Evolutionary conservation across 148 eudicot genomes (phyloP).

Genomic region (Pharnaceum exiguum): DNA sequence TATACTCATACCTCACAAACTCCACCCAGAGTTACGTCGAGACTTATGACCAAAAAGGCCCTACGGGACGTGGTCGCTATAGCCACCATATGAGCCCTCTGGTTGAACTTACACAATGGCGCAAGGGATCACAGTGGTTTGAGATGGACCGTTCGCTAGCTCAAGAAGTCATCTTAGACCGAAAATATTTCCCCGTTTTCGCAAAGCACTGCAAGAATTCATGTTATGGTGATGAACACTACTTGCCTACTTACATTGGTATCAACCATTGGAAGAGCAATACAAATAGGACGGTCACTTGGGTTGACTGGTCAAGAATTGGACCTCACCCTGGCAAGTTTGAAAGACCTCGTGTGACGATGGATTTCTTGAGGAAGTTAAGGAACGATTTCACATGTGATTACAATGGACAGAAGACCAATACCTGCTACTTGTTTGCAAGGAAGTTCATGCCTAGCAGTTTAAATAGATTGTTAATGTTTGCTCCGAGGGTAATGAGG

Average conservation of each 20-base stretch:
- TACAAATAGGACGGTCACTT: slow-evolving; percentile 47
- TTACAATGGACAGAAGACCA: slow-evolving; percentile 35
- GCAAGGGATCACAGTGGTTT: slow-evolving; percentile 82
- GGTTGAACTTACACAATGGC: slow-evolving; percentile 44
- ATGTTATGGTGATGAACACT: slow-evolving; percentile 73
- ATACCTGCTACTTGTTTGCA: slow-evolving; percentile 41
- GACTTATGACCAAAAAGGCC: slow-evolving; percentile 37
- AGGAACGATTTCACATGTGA: slow-evolving; percentile 28
- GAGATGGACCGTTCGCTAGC: slow-evolving; percentile 55
- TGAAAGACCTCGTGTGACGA: slow-evolving; percentile 20
- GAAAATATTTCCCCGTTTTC: slow-evolving; percentile 37
- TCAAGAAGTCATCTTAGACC: slow-evolving; percentile 40
- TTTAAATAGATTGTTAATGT: slow-evolving; percentile 34
- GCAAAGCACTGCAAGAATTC: slow-evolving; percentile 31
- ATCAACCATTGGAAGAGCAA: slow-evolving; percentile 30
- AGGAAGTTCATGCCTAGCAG: slow-evolving; percentile 44
- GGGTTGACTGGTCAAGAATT: slow-evolving; percentile 61
- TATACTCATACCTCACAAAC: slow-evolving; percentile 55
- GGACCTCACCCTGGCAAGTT: slow-evolving; percentile 57
- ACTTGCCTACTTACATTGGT: slow-evolving; percentile 51
- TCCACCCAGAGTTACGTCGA: slow-evolving; percentile 43
- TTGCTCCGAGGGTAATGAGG: slow-evolving; percentile 35
- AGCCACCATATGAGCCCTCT: slow-evolving; percentile 35
- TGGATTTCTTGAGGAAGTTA: slow-evolving; percentile 24
- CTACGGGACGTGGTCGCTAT: slow-evolving; percentile 57